phyloP scores from a whole-genome alignment of 2,329 filamentous ascomycete genomes.

The Pestalotiopsis fici region DNA sequence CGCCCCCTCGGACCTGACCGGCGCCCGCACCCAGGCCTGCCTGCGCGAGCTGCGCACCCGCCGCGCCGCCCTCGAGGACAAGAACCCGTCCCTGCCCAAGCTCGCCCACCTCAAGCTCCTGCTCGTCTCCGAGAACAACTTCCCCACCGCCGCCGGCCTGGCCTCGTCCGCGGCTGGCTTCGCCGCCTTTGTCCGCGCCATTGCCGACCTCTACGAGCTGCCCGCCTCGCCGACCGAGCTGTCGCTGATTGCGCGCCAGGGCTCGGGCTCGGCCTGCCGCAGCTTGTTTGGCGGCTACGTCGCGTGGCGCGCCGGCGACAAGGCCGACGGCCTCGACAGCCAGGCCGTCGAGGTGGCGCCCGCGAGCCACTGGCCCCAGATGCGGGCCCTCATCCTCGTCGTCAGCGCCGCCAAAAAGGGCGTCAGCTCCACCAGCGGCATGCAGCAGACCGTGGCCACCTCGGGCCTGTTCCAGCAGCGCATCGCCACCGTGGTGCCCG shows the following conservation, averaged over 20 bases:
- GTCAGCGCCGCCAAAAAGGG: conserved; percentile 94
- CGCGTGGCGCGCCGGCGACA: conserved; percentile 82
- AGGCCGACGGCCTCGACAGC: conserved; percentile 81
- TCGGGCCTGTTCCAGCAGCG: conserved; percentile 84
- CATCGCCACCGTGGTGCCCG: conserved; percentile 75
- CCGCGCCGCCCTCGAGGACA: conserved; percentile 72
- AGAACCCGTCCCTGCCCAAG: conserved; percentile 75
- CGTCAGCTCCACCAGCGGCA: conserved; percentile 87
- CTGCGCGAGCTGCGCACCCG: conserved; percentile 82
- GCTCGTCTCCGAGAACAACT: conserved; percentile 97
- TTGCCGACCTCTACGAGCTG: conserved; percentile 89
- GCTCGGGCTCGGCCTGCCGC: conserved; percentile 91
- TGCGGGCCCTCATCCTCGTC: conserved; percentile 90
- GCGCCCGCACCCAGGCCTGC: conserved; percentile 91
- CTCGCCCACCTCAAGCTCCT: conserved; percentile 76
- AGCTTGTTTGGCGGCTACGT: conserved; percentile 95
- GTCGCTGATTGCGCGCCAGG: conserved; percentile 86
- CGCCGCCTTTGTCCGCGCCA: conserved; percentile 74
- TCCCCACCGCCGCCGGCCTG: conserved; percentile 93
- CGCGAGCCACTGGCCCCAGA: conserved; percentile 89
- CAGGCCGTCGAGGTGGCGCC: conserved; percentile 86
- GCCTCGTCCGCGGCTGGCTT: conserved; percentile 72
- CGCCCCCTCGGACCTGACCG: conserved; percentile 78
- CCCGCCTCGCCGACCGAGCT: conserved; percentile 80
- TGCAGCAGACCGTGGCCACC: conserved; percentile 95